Evolutionary conservation across 805 yeast species (phyloP), one percentile per base, ranked within the genome.

Genomic region (Pichia exigua): DNA sequence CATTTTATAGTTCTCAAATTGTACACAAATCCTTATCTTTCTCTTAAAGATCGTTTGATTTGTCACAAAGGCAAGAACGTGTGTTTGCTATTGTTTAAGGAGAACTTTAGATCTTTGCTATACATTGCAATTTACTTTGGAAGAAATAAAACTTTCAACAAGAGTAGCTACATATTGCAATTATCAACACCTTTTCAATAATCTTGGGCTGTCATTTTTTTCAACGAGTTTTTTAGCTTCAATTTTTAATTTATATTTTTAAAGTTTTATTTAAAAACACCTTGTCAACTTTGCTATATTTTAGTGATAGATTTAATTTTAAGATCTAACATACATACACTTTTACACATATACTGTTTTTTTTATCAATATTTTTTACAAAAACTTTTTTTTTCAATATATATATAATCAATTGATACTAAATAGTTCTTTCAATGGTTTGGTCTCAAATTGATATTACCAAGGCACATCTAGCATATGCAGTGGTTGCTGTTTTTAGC

Each of bases 401-500:
- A 13, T 42, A 21, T 6, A 42, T 42, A n/a, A 2, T 21, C 2
- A 9, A n/a, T 35, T n/a, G 11, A 35, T 8, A 43, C 17, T 9
- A 4, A n/a, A 6, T 44, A 17, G 41, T 38, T 20, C 15, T 22
- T 32, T 40, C 17, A 15, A 65, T 65, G 69, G 68, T 64, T 32
- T 66, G 70, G 70, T 60, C 57, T 24, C 69, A 66, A 45, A 42
- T 66, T 32, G 57, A 64, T 54, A 62, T 64, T 11, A 62, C 63
- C 20, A 67, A 65, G 48, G 62, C 67, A 10, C 72, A 69, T 55
- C 66, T 68, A 39, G 72, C 71, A 5, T 78, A 78, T 56, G 85
- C 87, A 3, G 75, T 81, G 58, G 71, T 81, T 15, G 87, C 87
- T 21, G 79, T 81, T 17, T 82, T 81, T 58, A 70, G 82, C 43